A percentile compares a stretch with the other conserved stretches of the same genome.
These are phyloP conservation scores for Quercus dentata DNA, from an alignment of 306 rosid genomes.

Conservation along the genomic window DNA sequence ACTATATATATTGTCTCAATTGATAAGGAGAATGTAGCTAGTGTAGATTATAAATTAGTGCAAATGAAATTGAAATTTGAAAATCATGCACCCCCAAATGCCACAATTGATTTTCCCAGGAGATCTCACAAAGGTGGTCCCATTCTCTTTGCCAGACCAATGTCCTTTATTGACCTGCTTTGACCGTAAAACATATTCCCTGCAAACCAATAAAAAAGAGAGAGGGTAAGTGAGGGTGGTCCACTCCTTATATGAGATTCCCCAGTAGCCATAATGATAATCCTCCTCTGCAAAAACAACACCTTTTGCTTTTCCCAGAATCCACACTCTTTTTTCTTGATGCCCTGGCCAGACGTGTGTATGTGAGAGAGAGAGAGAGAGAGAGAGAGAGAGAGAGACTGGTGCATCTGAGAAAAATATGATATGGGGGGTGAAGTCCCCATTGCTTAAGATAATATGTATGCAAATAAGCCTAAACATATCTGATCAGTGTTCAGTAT, in stretches of 20 bases:
- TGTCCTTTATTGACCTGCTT: constrained; percentile 71
- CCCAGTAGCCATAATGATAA: constrained; percentile 37
- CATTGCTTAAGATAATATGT: neutral
- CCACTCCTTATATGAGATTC: constrained; percentile 57
- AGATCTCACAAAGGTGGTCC: constrained; percentile 39
- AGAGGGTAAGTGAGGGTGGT: constrained; percentile 53
- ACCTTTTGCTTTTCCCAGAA: constrained; percentile 73
- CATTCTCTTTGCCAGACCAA: constrained; percentile 43
- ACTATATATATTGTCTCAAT: too few species aligned
- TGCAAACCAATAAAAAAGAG: constrained; percentile 51
- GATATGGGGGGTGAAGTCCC: neutral
- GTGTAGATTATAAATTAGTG: too few species aligned
- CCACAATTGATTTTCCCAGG: constrained; percentile 26
- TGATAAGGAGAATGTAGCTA: neutral
- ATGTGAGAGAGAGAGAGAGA: constrained; percentile 10
- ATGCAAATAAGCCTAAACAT: constrained; percentile 2
- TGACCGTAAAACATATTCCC: constrained; percentile 73
- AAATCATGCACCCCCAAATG: neutral
- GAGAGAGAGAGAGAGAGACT: constrained; percentile 1
- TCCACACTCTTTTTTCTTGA: constrained; percentile 21
- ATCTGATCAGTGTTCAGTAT: neutral
- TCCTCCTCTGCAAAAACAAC: constrained; percentile 27
- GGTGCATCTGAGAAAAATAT: neutral
- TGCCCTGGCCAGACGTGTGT: constrained; percentile 32
- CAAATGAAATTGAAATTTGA: neutral